Evolutionary conservation across 1,139 yeast species (phyloP).

Genomic region (Suhomyces taliae): DNA sequence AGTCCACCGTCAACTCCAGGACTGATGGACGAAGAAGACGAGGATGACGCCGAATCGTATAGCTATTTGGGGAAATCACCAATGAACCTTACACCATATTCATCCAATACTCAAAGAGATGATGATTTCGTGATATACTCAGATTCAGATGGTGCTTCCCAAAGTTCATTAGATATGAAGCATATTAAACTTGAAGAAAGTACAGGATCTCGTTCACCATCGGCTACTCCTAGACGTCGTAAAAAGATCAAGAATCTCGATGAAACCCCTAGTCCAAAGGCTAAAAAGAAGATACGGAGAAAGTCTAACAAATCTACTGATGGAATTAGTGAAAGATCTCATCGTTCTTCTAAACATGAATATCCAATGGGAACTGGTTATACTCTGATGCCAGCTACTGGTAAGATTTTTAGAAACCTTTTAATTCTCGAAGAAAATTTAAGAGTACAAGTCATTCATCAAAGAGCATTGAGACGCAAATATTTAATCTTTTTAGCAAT

Average conservation of each 20-base stretch:
- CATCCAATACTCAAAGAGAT: constrained; percentile 17
- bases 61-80: constrained; percentile 3
- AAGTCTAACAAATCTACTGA: constrained; percentile 31
- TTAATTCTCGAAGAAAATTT: constrained; percentile 82
- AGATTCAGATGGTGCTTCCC: constrained; percentile 43
- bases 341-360: constrained; percentile 18
- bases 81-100: constrained; percentile 25
- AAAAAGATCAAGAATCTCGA: constrained; percentile 2
- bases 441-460: constrained; percentile 76
- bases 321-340: constrained; percentile 23
- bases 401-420: constrained; percentile 75
- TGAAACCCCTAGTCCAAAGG: constrained; percentile 21
- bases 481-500: constrained; percentile 69
- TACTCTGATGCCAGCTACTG: constrained; percentile 55
- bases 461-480: constrained; percentile 66
- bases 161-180: constrained; percentile 25
- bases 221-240: constrained; percentile 10
- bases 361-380: constrained; percentile 36
- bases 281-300: constrained; percentile 30
- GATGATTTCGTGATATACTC: constrained; percentile 40
- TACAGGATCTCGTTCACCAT: constrained; percentile 2
- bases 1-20: constrained; percentile 7
- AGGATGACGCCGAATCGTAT: constrained; percentile 1
- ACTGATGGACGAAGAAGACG: constrained; percentile 4
- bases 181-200: background rate